phyloP scores from a whole-genome alignment of 2,329 filamentous ascomycete species.

The Epicoccum sorghinum region DNA sequence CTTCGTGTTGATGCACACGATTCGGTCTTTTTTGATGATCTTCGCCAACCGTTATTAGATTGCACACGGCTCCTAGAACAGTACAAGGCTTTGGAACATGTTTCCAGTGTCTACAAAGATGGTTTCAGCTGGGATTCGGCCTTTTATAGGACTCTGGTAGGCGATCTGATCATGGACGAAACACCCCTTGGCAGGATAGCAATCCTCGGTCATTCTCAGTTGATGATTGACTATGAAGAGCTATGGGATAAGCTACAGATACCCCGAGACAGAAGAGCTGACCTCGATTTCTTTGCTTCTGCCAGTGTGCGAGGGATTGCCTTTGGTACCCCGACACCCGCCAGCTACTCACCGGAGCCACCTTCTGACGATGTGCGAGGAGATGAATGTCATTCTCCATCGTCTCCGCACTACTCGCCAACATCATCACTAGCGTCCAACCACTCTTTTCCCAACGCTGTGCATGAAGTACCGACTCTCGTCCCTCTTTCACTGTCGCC shows the following conservation, averaged over 20 bases:
- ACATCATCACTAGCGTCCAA: not conserved
- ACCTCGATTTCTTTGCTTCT: not conserved
- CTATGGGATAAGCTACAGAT: not conserved
- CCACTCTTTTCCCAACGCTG: too few relatives aligned
- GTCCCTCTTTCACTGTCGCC: too few relatives aligned
- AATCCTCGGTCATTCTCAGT: not conserved
- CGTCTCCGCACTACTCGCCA: not conserved
- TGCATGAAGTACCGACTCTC: too few relatives aligned
- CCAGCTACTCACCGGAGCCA: not conserved
- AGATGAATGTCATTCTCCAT: not conserved
- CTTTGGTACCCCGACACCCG: not conserved
- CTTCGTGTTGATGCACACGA: not conserved
- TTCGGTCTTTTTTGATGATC: not conserved
- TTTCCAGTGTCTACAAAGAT: not conserved
- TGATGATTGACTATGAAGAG: not conserved
- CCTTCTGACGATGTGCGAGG: too few relatives aligned
- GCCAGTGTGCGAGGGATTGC: not conserved
- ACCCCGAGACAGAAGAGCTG: not conserved
- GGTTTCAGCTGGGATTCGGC: conserved; percentile 14
- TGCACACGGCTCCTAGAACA: not conserved
- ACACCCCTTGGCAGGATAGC: conserved; percentile 9
- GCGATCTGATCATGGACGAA: conserved; percentile 21
- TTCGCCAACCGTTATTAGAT: not conserved
- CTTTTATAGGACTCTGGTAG: conserved; percentile 13
- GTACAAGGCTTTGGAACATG: not conserved